phyloP scores from a whole-genome alignment of 2,329 filamentous ascomycete species.

The Podosphaera xanthii region DNA sequence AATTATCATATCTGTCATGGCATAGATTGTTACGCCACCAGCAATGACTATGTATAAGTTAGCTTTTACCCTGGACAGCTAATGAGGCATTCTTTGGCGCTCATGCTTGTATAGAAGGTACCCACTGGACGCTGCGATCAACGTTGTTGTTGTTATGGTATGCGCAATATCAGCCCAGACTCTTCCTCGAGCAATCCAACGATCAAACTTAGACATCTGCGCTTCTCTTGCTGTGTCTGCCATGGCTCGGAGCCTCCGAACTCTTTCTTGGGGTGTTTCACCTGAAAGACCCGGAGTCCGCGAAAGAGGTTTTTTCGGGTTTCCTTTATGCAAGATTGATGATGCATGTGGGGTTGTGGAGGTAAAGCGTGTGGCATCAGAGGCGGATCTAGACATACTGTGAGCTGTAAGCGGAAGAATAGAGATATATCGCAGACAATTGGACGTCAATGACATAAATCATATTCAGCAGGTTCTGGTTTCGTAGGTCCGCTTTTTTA shows the following conservation, averaged over 20 bases:
- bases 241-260: slow-evolving; percentile 16
- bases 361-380: slow-evolving; percentile 62
- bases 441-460: too few species aligned
- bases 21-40: slow-evolving; percentile 37
- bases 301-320: slow-evolving; percentile 23
- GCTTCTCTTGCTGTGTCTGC: slow-evolving; percentile 15
- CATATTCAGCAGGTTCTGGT: too few species aligned
- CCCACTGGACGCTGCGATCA: slow-evolving; percentile 17
- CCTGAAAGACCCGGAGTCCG: slow-evolving; percentile 14
- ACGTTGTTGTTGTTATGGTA: slow-evolving; percentile 15
- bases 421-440: too few species aligned
- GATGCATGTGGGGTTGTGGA: slow-evolving; percentile 46
- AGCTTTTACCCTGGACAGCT: background rate
- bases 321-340: slow-evolving; percentile 16
- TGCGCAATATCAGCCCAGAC: slow-evolving; percentile 18
- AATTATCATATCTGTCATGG: slow-evolving; percentile 40
- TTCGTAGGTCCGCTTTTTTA: too few species aligned
- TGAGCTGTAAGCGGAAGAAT: background rate
- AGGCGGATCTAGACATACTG: slow-evolving; percentile 39
- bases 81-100: background rate
- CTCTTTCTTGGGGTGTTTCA: slow-evolving; percentile 18
- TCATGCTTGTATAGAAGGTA: background rate
- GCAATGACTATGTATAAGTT: slow-evolving; percentile 24
- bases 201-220: slow-evolving; percentile 15
- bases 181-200: slow-evolving; percentile 13